Evolutionary conservation across 768 basidiomycete genomes (phyloP).

Genomic region (Termitomyces bulborhizus): DNA sequence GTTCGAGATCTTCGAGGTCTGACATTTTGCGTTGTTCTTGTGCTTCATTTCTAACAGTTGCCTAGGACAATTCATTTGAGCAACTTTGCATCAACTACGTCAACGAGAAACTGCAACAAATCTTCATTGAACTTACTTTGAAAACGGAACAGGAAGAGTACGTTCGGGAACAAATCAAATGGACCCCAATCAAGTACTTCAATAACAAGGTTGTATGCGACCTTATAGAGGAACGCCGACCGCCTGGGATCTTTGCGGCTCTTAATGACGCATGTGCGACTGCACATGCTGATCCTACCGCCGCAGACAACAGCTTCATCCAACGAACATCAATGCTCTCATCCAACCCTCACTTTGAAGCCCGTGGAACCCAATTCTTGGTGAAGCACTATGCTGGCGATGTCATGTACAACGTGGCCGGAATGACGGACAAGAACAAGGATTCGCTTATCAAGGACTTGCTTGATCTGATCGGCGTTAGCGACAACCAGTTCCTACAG

Average conservation of each 20-base stretch:
- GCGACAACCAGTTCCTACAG: constrained; percentile 82
- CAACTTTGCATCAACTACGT: constrained; percentile 99
- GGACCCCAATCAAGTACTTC: constrained; percentile 99
- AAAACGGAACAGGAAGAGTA: constrained; percentile 99
- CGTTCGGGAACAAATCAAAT: constrained; percentile 96
- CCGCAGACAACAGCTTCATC: constrained; percentile 95
- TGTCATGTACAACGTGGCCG: constrained; percentile 94
- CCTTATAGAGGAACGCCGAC: constrained; percentile 92
- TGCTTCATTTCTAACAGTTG: constrained; percentile 4
- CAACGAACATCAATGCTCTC: constrained; percentile 81
- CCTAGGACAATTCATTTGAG: constrained; percentile 89
- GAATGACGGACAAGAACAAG: constrained; percentile 99
- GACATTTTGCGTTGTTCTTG: constrained; percentile 3
- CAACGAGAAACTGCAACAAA: constrained; percentile 99
- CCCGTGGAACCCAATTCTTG: constrained; percentile 90
- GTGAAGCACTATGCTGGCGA: constrained; percentile 98
- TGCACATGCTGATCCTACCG: constrained; percentile 93
- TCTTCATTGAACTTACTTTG: constrained; percentile 97
- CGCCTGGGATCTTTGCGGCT: constrained; percentile 96
- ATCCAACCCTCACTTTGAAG: constrained; percentile 90
- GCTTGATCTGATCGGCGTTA: constrained; percentile 78
- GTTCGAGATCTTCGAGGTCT: constrained; percentile 95
- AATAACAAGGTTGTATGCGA: constrained; percentile 98
- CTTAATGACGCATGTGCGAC: constrained; percentile 99
- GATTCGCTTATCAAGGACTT: constrained; percentile 94